Percentiles rank a stretch among this genome's conserved stretches.
These are phyloP conservation scores for Populus nigra DNA, from an alignment of 345 rosid species.

Conservation along the genomic window DNA sequence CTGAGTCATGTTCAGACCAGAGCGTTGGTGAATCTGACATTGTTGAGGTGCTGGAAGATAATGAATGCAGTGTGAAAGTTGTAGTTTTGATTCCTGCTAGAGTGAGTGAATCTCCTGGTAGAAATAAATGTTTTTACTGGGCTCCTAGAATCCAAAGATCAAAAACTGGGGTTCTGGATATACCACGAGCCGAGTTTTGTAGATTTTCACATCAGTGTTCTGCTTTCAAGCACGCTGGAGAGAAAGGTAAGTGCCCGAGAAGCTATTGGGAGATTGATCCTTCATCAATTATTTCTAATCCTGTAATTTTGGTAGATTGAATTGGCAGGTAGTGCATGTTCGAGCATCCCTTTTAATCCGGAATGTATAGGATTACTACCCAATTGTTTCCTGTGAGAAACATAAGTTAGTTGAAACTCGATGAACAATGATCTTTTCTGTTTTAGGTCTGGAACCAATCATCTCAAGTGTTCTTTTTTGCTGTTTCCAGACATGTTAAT, in stretches of 20 bases:
- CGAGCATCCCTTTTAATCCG: not conserved
- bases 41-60: constrained; percentile 46
- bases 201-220: constrained; percentile 65
- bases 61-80: constrained; percentile 23
- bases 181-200: constrained; percentile 26
- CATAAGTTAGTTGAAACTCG: constrained; percentile 6
- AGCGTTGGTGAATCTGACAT: constrained; percentile 34
- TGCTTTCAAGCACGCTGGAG: constrained; percentile 29
- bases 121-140: constrained; percentile 27
- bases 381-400: constrained; percentile 7
- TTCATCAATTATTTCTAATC: constrained; percentile 26
- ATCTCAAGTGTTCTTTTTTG: not conserved
- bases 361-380: not conserved
- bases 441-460: not conserved
- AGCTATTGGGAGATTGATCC: constrained; percentile 52
- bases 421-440: not conserved
- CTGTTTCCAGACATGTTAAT: not conserved
- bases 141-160: constrained; percentile 33
- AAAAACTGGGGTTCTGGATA: constrained; percentile 25
- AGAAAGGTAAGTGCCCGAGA: constrained; percentile 4
- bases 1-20: constrained; percentile 13
- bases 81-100: constrained; percentile 24
- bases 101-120: not conserved
- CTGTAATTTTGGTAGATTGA: constrained; percentile 24
- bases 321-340: not conserved